Evolutionary conservation across 306 rosid genomes (phyloP).

Genomic region (Hylodesmum podocarpum): DNA sequence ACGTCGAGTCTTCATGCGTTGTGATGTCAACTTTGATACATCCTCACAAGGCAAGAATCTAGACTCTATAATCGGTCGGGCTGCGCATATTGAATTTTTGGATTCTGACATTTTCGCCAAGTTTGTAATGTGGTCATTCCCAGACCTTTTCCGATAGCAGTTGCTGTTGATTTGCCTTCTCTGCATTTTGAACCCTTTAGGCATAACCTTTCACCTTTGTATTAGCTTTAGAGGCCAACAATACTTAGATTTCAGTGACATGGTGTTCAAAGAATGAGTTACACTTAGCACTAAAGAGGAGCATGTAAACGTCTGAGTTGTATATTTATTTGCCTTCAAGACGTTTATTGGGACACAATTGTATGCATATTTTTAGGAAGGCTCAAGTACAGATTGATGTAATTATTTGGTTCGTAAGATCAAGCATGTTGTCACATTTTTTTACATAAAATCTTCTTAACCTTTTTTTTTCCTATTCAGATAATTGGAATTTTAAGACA

Average conservation of each 20-base stretch:
- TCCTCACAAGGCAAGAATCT: conserved; percentile 84
- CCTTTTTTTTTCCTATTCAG: too few relatives aligned
- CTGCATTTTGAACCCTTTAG: conserved; percentile 2
- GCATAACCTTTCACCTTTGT: background rate
- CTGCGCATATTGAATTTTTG: conserved; percentile 90
- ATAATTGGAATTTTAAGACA: too few relatives aligned
- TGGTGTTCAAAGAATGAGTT: background rate
- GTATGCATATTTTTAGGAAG: conserved; percentile 12
- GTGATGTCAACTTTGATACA: conserved; percentile 85
- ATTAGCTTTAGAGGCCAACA: background rate
- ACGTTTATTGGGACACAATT: background rate
- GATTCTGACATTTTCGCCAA: conserved; percentile 78
- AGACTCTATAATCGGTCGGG: conserved; percentile 79
- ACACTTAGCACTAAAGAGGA: too few relatives aligned
- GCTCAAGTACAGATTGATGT: conserved; percentile 29
- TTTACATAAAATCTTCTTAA: too few relatives aligned
- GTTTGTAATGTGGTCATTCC: conserved; percentile 96
- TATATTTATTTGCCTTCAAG: background rate
- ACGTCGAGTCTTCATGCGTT: conserved; percentile 77
- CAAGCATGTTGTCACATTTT: too few relatives aligned
- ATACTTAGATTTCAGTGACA: background rate
- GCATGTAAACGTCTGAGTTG: background rate
- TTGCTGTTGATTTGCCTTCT: conserved; percentile 2
- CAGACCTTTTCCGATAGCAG: conserved; percentile 60
- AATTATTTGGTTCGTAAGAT: conserved; percentile 36